Conservation (phyloP, 208 protist species). For the Leishmania tropica region DNA sequence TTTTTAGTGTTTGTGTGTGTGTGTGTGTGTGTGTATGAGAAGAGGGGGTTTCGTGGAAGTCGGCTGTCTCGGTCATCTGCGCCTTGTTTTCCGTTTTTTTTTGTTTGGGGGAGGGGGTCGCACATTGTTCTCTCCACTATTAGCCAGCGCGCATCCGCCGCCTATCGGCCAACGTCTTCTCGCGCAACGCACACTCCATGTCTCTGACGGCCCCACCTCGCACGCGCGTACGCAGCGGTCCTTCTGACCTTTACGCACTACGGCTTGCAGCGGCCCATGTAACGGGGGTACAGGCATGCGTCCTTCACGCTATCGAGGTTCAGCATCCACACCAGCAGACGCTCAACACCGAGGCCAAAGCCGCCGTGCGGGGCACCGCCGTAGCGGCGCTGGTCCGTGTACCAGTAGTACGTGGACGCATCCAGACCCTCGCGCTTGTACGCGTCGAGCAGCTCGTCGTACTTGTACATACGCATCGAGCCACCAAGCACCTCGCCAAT, state of each 20-base stretch:
- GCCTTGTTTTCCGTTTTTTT: too few relatives aligned
- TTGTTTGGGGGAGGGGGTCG: neutral
- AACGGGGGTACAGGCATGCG: slow-evolving; percentile 97
- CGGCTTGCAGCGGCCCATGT: slow-evolving; percentile 95
- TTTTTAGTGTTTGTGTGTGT: too few relatives aligned
- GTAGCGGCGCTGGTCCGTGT: slow-evolving; percentile 98
- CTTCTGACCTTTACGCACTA: slow-evolving; percentile 47
- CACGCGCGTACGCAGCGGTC: neutral
- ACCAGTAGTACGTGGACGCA: slow-evolving; percentile 98
- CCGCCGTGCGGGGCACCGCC: slow-evolving; percentile 97
- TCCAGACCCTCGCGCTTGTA: slow-evolving; percentile 96
- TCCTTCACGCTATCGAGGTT: slow-evolving; percentile 96
- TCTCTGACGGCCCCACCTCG: neutral
- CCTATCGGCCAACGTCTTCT: neutral
- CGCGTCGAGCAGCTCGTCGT: slow-evolving; percentile 93
- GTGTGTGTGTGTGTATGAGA: too few relatives aligned
- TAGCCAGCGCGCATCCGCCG: too few relatives aligned
- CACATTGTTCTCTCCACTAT: neutral
- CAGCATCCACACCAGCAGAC: slow-evolving; percentile 97
- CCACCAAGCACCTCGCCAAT: slow-evolving; percentile 99
- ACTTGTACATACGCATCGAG: slow-evolving; percentile 97
- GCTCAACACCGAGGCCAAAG: slow-evolving; percentile 98
- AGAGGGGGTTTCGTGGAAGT: too few relatives aligned
- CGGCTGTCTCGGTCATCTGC: neutral
- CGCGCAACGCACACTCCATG: neutral